phyloP scores from a whole-genome alignment of 352 stramenopile species.

The Pythium insidiosum region DNA sequence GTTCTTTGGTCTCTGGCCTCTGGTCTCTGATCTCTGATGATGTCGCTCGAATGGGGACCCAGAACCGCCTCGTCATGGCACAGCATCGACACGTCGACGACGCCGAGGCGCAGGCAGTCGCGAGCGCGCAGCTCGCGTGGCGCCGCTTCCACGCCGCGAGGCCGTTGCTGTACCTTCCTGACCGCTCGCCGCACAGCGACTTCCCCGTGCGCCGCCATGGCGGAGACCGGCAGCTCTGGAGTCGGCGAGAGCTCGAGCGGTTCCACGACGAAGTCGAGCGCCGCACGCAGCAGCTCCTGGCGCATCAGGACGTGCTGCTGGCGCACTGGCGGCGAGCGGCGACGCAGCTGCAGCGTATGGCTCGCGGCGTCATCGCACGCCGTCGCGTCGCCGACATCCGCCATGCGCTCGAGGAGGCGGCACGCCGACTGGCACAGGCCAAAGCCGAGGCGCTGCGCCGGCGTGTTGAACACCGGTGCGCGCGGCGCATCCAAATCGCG shows the following conservation, averaged over 20 bases:
- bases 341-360: slow-evolving; percentile 25
- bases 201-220: slow-evolving; percentile 23
- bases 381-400: slow-evolving; percentile 22
- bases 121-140: slow-evolving; percentile 20
- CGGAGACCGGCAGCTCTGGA: slow-evolving; percentile 28
- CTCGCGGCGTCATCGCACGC: slow-evolving; percentile 27
- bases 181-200: slow-evolving; percentile 25
- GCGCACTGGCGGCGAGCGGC: slow-evolving; percentile 30
- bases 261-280: slow-evolving; percentile 32
- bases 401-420: slow-evolving; percentile 16
- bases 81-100: background rate
- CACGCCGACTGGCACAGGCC: slow-evolving; percentile 11
- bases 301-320: slow-evolving; percentile 25
- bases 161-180: slow-evolving; percentile 39
- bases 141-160: slow-evolving; percentile 19
- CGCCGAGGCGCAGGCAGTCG: background rate
- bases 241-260: slow-evolving; percentile 23
- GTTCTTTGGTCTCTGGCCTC: too few relatives aligned
- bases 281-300: slow-evolving; percentile 24
- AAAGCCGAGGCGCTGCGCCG: slow-evolving; percentile 13
- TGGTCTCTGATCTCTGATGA: too few relatives aligned
- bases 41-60: background rate
- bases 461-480: slow-evolving; percentile 17
- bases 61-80: background rate
- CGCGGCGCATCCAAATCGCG: slow-evolving; percentile 22